Conservation (phyloP, 257 asterid genomes). For the Coffea eugenioides region DNA sequence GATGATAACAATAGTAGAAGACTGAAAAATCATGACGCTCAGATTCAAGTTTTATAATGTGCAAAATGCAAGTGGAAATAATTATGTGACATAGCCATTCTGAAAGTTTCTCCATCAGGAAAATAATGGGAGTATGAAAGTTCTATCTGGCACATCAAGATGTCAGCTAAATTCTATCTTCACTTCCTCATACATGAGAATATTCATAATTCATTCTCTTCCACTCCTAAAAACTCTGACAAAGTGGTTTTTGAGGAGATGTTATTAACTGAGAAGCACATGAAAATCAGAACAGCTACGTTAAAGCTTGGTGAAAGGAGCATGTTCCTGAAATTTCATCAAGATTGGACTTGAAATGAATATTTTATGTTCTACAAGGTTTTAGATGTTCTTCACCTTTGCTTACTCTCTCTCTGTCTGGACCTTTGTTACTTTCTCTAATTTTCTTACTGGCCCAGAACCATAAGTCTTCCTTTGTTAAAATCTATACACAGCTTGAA, state of each 20-base stretch:
- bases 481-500: not conserved
- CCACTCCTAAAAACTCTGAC: not conserved
- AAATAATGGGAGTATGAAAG: not conserved
- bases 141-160: not conserved
- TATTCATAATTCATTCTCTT: not conserved
- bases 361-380: not conserved
- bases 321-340: not conserved
- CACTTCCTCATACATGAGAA: not conserved
- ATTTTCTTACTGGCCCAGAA: not conserved
- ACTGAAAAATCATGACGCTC: not conserved
- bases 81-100: not conserved
- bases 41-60: not conserved
- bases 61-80: not conserved
- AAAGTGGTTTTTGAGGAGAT: not conserved
- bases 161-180: not conserved
- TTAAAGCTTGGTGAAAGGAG: not conserved
- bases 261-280: not conserved
- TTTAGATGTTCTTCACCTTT: not conserved
- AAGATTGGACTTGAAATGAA: not conserved
- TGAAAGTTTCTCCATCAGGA: not conserved
- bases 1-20: not conserved
- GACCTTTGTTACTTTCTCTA: not conserved
- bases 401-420: not conserved
- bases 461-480: not conserved
- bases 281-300: not conserved